phyloP scores from a whole-genome alignment of 1,284 basidiomycete genomes.

The Ceratobasidium papillatum region DNA sequence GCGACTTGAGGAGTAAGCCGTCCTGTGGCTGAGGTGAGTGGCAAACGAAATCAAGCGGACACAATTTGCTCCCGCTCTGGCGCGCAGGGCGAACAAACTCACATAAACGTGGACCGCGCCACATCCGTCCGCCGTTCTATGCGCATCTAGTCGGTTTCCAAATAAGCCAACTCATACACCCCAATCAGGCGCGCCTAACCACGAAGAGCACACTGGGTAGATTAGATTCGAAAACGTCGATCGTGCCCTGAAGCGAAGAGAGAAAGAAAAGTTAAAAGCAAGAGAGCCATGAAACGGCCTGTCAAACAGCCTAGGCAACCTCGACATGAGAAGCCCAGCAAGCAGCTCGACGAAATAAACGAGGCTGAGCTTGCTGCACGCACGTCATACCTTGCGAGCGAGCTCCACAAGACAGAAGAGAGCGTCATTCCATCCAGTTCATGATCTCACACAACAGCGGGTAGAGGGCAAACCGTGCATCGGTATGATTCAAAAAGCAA shows the following conservation, averaged over 20 bases:
- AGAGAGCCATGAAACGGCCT: neutral
- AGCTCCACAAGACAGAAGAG: neutral
- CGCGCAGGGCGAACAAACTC: constrained; percentile 22
- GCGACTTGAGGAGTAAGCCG: neutral
- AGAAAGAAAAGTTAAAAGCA: constrained; percentile 13
- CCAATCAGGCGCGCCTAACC: constrained; percentile 6
- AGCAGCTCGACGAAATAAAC: constrained; percentile 15
- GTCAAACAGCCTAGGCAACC: constrained; percentile 7
- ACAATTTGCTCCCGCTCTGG: constrained; percentile 15
- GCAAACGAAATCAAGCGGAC: constrained; percentile 15
- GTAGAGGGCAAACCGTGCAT: constrained; percentile 16
- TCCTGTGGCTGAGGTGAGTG: neutral
- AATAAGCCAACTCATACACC: constrained; percentile 13
- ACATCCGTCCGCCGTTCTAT: neutral
- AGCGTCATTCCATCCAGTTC: neutral
- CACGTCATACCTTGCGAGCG: constrained; percentile 10
- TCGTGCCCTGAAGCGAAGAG: neutral
- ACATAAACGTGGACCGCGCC: constrained; percentile 35
- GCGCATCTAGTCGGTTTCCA: neutral
- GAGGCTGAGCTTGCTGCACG: constrained; percentile 4
- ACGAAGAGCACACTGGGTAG: neutral
- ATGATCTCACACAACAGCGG: constrained; percentile 8
- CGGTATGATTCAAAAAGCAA: constrained; percentile 40
- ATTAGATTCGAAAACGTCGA: constrained; percentile 17
- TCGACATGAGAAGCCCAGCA: neutral